Conservation (phyloP, 1,284 basidiomycete genomes). For the Leucoagaricus sp. region DNA sequence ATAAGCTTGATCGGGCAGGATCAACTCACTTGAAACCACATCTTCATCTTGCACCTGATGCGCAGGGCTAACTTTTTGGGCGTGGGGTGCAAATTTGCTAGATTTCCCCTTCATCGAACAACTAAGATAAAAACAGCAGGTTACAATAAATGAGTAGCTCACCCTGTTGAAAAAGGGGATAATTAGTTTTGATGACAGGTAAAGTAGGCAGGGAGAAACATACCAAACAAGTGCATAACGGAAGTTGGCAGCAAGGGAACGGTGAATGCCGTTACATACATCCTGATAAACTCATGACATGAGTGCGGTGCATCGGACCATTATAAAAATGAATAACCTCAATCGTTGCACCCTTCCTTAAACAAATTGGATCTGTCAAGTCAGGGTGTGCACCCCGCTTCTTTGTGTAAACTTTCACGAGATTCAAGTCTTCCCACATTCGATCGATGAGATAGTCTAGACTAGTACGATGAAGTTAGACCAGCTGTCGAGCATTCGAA, state of each 20-base stretch:
- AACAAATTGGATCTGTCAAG: conserved; percentile 88
- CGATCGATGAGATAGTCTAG: conserved; percentile 86
- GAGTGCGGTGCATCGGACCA: not conserved
- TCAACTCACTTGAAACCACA: conserved; percentile 82
- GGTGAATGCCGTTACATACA: conserved; percentile 91
- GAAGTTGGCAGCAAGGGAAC: conserved; percentile 88
- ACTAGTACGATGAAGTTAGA: conserved; percentile 40
- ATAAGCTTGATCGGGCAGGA: not conserved
- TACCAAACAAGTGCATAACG: conserved; percentile 90
- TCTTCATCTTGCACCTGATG: conserved; percentile 94
- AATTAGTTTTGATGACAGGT: not conserved
- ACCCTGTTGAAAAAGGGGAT: conserved; percentile 23
- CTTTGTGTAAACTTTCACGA: conserved; percentile 96
- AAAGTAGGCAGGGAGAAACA: conserved; percentile 27
- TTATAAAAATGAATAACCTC: conserved; percentile 53
- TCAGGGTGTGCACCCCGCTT: conserved; percentile 95
- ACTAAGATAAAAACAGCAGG: not conserved
- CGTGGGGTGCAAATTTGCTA: conserved; percentile 89
- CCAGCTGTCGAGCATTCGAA: not conserved
- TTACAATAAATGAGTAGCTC: conserved; percentile 16
- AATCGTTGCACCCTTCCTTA: conserved; percentile 90
- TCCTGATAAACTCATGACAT: conserved; percentile 41
- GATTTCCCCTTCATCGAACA: conserved; percentile 69
- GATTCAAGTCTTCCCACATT: conserved; percentile 86
- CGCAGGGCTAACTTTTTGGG: conserved; percentile 88